Evolutionary conservation across 2,329 filamentous ascomycete species (phyloP).

Genomic region (Pseudopyricularia javanii): DNA sequence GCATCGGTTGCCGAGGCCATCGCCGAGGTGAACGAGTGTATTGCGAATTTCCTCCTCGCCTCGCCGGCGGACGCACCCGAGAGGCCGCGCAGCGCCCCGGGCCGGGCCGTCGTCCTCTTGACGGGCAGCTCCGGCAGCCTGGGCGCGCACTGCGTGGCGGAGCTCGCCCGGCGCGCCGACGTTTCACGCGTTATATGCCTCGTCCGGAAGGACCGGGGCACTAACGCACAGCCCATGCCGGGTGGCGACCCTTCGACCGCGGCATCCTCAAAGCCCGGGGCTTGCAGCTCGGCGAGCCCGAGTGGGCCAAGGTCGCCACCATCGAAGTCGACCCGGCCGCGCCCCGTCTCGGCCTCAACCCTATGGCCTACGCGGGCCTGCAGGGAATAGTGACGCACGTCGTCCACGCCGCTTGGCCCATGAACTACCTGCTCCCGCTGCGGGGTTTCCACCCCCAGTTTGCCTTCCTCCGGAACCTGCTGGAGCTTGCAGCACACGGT

Average conservation of each 20-base stretch:
- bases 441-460: conserved; percentile 28
- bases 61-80: not conserved
- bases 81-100: not conserved
- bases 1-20: not conserved
- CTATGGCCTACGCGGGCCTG: conserved; percentile 22
- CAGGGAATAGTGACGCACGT: conserved; percentile 30
- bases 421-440: conserved; percentile 27
- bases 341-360: conserved; percentile 7
- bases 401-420: conserved; percentile 38
- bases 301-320: conserved; percentile 22
- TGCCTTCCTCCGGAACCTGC: conserved; percentile 28
- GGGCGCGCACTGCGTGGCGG: conserved; percentile 20
- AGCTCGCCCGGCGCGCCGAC: conserved; percentile 5
- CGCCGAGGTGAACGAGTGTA: not conserved
- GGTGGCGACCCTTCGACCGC: not conserved
- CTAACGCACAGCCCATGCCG: not conserved
- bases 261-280: not conserved
- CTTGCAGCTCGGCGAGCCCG: not conserved
- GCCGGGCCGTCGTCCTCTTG: not conserved
- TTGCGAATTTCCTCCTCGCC: not conserved
- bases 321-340: conserved; percentile 16
- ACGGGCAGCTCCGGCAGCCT: conserved; percentile 23
- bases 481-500: conserved; percentile 24
- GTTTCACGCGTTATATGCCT: not conserved
- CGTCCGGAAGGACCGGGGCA: not conserved